phyloP scores from a whole-genome alignment of 2,329 filamentous ascomycete species.

The Penicillium sp. region DNA sequence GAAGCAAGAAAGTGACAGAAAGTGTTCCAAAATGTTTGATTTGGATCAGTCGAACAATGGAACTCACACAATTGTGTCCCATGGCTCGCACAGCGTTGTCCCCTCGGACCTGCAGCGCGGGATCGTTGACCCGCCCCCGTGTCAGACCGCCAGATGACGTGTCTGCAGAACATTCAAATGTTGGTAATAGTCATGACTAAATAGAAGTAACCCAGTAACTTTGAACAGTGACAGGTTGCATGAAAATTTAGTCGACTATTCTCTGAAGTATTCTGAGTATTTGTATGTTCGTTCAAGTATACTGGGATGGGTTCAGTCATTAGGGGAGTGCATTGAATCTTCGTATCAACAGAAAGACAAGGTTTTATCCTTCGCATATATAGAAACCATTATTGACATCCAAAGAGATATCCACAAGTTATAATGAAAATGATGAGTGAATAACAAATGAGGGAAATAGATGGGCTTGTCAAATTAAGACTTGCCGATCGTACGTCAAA shows the following conservation, averaged over 20 bases:
- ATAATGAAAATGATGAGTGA: neutral
- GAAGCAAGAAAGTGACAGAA: neutral
- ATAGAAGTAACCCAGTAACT: neutral
- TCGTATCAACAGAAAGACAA: neutral
- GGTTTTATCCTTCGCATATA: neutral
- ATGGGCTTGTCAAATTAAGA: neutral
- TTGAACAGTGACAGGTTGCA: neutral
- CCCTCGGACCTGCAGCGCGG: neutral
- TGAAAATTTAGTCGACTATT: neutral
- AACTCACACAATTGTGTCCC: neutral
- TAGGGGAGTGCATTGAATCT: neutral
- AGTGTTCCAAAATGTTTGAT: neutral
- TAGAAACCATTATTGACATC: slow-evolving; percentile 8
- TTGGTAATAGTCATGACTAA: too few species aligned
- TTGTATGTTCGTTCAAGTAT: neutral
- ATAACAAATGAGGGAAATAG: neutral
- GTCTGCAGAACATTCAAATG: neutral
- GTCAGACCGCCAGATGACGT: neutral
- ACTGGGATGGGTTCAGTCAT: neutral
- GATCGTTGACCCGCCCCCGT: neutral
- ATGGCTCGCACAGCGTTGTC: neutral
- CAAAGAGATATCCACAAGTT: slow-evolving; percentile 6
- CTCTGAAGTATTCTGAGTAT: neutral
- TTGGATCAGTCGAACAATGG: neutral
- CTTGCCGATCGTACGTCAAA: neutral